Percentiles rank a stretch among this genome's conserved stretches.
phyloP scores from a whole-genome alignment of 352 stramenopile species.

The Phytophthora fragariae region DNA sequence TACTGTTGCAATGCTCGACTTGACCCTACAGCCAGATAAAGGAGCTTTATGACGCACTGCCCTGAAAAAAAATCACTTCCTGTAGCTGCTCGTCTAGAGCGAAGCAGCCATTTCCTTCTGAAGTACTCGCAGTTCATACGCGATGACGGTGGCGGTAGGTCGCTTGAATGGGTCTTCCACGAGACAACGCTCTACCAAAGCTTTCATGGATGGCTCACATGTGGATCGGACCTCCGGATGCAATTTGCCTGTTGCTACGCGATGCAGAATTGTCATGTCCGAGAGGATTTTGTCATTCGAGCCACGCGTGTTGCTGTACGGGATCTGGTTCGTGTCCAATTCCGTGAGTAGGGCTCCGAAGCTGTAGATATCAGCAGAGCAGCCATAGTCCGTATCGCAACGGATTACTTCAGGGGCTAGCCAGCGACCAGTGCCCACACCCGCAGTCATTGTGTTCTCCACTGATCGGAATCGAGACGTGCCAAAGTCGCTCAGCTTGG shows the following conservation, averaged over 20 bases:
- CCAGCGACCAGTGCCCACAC: constrained; percentile 65
- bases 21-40: constrained; percentile 12
- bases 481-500: constrained; percentile 44
- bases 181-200: constrained; percentile 27
- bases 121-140: constrained; percentile 33
- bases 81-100: constrained; percentile 7
- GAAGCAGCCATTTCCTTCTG: constrained; percentile 38
- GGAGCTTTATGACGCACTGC: not conserved
- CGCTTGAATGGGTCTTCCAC: constrained; percentile 23
- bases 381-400: constrained; percentile 53
- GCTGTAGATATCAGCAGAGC: constrained; percentile 65
- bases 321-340: constrained; percentile 55
- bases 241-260: constrained; percentile 51
- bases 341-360: constrained; percentile 57
- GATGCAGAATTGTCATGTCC: constrained; percentile 62
- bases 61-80: constrained; percentile 22
- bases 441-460: constrained; percentile 48
- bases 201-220: constrained; percentile 18
- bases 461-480: constrained; percentile 35
- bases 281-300: constrained; percentile 52
- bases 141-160: constrained; percentile 27
- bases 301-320: constrained; percentile 42
- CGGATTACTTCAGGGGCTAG: constrained; percentile 60
- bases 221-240: constrained; percentile 21
- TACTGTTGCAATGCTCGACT: constrained; percentile 3